phyloP scores from a whole-genome alignment of 805 yeast species.

The Lachancea lanzarotensis region DNA sequence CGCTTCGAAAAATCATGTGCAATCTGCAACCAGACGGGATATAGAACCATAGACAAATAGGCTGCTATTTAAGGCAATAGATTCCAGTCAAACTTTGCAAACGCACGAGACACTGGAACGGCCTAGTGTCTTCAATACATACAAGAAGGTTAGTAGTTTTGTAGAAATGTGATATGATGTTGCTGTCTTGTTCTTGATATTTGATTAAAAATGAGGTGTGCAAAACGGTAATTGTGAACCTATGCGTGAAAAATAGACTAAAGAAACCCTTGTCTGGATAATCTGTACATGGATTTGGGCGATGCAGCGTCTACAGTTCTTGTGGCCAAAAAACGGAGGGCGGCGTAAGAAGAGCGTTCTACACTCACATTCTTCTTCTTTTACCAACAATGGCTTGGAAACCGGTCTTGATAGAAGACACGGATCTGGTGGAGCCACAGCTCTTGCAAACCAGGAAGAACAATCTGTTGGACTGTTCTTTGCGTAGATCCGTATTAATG shows the following conservation, averaged over 20 bases:
- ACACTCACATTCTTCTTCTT: conserved; percentile 55
- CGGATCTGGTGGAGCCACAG: conserved; percentile 97
- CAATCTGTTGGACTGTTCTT: conserved; percentile 93
- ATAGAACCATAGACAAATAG: not conserved
- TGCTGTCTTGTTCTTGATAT: conserved; percentile 1
- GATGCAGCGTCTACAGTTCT: not conserved
- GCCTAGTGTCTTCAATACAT: not conserved
- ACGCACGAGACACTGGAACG: too few species aligned
- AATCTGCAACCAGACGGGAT: conserved; percentile 13
- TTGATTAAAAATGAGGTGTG: conserved; percentile 2
- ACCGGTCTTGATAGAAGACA: conserved; percentile 96
- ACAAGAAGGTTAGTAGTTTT: not conserved
- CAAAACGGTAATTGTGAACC: conserved; percentile 1
- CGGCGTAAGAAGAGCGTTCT: not conserved
- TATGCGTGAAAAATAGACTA: not conserved
- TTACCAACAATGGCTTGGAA: conserved; percentile 97
- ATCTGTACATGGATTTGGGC: conserved; percentile 2
- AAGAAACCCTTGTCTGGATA: not conserved
- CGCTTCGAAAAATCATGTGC: conserved; percentile 52
- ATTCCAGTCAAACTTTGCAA: too few species aligned
- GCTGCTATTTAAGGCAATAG: too few species aligned
- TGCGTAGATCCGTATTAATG: conserved; percentile 90
- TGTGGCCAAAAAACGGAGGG: not conserved
- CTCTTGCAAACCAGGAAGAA: conserved; percentile 96
- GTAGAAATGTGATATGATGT: too few species aligned